phyloP scores from a whole-genome alignment of 2,329 filamentous ascomycete genomes.

The Neopestalotiopsis sp. region DNA sequence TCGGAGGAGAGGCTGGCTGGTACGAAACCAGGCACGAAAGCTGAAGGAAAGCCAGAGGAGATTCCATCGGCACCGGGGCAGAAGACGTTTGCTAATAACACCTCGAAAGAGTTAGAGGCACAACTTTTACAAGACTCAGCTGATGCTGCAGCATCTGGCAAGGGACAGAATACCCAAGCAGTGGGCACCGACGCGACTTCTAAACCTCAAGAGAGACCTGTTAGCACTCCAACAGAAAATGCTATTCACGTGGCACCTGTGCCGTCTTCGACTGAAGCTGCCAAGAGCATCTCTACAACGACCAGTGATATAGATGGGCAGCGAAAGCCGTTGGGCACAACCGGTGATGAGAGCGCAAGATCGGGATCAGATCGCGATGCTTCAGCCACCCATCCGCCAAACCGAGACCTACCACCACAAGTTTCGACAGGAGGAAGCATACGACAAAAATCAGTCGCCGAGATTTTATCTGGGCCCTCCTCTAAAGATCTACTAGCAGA shows the following conservation, averaged over 20 bases:
- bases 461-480: slow-evolving; percentile 31
- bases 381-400: background rate
- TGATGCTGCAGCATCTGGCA: slow-evolving; percentile 10
- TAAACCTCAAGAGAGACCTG: background rate
- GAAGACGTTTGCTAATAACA: slow-evolving; percentile 17
- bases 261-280: background rate
- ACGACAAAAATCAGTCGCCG: slow-evolving; percentile 37
- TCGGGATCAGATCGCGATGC: background rate
- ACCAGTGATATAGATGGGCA: background rate
- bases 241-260: background rate
- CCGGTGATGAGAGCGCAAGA: background rate
- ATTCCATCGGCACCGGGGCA: slow-evolving; percentile 15
- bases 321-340: background rate
- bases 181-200: background rate
- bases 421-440: slow-evolving; percentile 27
- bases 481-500: slow-evolving; percentile 19
- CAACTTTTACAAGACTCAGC: slow-evolving; percentile 20
- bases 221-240: background rate
- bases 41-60: slow-evolving; percentile 33
- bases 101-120: slow-evolving; percentile 20
- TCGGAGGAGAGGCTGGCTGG: slow-evolving; percentile 54
- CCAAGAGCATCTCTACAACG: background rate
- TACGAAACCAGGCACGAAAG: slow-evolving; percentile 40
- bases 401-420: slow-evolving; percentile 13
- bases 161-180: background rate